Evolutionary conservation across 2,329 filamentous ascomycete species (phyloP), one percentile per base, ranked within the genome.

Genomic region (Trichoderma afroharzianum): DNA sequence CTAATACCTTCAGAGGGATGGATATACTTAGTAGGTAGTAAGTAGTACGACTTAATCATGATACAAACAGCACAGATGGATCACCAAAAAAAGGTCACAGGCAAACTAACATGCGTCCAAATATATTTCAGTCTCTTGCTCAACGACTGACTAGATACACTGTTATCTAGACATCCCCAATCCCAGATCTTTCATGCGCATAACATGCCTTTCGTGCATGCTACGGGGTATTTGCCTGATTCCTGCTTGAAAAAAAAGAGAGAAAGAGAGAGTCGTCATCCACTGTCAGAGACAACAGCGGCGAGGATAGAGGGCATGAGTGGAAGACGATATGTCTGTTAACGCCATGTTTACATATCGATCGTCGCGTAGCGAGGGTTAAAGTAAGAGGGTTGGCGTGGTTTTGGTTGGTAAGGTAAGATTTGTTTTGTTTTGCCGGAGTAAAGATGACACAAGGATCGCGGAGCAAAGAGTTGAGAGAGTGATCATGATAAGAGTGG

Each of bases 401-500:
- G 21, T 71, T 67, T 59, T 47, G 47, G 57, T 59, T 26, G 64
- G 26, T 43, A 50, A 36, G 53, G 68, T 59, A 68, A 55, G 4
- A 53, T 47, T 30, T 21, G 36, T 63, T 26, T 66, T 32, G 28
- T 53, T 66, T 66, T 62, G 47, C 21, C 57, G 67, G 67, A 62
- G 47, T 59, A 68, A 53, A 61, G 66, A 66, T 68, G 61, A 72
- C 53, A 70, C 59, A 71, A 74, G 74, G 69, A 73, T 74, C 69
- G 74, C 75, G 76, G 76, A 73, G 74, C 71, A 74, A 53, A 75
- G 72, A 73, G 73, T 73, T 64, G 74, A 75, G 77, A 75, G 76
- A 77, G 76, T 76, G 75, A 75, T 74, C 72, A 70, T 69, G 58
- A 72, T 64, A 76, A 76, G 75, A 74, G 76, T 24, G 53, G 53